These are phyloP conservation scores for Colletotrichum orbiculare DNA, from an alignment of 2,329 filamentous ascomycete species.

Conservation along the genomic window DNA sequence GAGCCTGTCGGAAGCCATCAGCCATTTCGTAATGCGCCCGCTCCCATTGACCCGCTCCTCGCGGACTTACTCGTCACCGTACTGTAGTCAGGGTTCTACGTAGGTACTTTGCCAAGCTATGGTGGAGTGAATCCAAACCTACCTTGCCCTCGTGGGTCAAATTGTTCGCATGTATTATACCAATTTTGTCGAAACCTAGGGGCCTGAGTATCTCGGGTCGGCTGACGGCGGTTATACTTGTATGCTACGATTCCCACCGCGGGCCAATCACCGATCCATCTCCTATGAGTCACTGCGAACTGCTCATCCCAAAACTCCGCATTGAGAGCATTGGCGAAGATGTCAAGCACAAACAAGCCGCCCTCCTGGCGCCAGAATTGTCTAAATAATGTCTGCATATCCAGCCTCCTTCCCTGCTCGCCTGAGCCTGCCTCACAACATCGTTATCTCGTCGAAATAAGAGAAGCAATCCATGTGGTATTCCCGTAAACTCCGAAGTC, in stretches of 20 bases:
- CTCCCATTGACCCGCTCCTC: slow-evolving; percentile 18
- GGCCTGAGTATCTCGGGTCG: not conserved
- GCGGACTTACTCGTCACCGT: slow-evolving; percentile 28
- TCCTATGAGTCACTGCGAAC: slow-evolving; percentile 8
- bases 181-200: too few relatives aligned
- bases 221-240: slow-evolving; percentile 12
- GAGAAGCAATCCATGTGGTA: slow-evolving; percentile 37
- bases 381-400: too few relatives aligned
- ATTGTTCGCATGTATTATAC: too few relatives aligned
- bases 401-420: not conserved
- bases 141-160: not conserved
- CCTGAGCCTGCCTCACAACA: slow-evolving; percentile 3
- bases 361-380: too few relatives aligned
- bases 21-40: slow-evolving; percentile 28
- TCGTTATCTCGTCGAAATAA: slow-evolving; percentile 27
- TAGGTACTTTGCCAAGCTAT: slow-evolving; percentile 30
- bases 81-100: slow-evolving; percentile 24
- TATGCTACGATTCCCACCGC: slow-evolving; percentile 14
- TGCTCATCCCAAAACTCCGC: not conserved
- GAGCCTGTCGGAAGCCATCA: slow-evolving; percentile 10
- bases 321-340: too few relatives aligned
- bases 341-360: too few relatives aligned
- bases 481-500: slow-evolving; percentile 33
- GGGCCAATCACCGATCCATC: slow-evolving; percentile 8
- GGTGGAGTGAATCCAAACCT: slow-evolving; percentile 27